Conservation (phyloP, 2,329 filamentous ascomycete species). For the Colletotrichum simmondsii region DNA sequence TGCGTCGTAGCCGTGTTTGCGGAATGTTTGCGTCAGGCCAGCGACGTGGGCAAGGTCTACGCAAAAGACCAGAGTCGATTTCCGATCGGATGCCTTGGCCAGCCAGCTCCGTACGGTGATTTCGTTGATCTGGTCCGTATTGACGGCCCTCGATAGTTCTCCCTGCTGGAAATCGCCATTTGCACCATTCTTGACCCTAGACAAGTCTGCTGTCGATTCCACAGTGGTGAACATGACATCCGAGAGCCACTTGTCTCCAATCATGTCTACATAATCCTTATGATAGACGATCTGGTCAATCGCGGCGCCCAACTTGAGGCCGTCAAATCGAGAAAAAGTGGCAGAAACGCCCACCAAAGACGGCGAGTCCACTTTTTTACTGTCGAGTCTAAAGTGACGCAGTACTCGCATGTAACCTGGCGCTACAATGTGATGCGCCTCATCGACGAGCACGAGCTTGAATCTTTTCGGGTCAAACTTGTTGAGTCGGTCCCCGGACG, state of each 20-base stretch:
- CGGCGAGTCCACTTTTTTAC: conserved; percentile 56
- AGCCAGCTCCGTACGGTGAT: conserved; percentile 89
- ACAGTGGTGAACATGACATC: conserved; percentile 96
- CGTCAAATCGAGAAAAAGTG: conserved; percentile 81
- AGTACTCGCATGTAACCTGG: conserved; percentile 80
- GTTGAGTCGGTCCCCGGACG: conserved; percentile 77
- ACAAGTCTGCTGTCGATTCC: conserved; percentile 82
- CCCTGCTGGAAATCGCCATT: conserved; percentile 83
- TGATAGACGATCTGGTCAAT: conserved; percentile 98
- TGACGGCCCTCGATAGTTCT: conserved; percentile 85
- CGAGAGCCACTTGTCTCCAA: conserved; percentile 90
- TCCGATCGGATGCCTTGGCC: conserved; percentile 76
- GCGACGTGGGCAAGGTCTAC: conserved; percentile 88
- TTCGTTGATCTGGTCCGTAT: conserved; percentile 83
- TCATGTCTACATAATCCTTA: conserved; percentile 75
- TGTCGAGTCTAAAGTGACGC: conserved; percentile 77
- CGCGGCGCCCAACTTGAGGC: conserved; percentile 81
- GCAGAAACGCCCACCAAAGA: conserved; percentile 92
- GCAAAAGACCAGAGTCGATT: conserved; percentile 93
- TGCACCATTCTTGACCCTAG: conserved; percentile 69
- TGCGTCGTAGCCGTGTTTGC: conserved; percentile 82
- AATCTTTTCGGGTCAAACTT: conserved; percentile 85
- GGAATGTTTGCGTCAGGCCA: conserved; percentile 80
- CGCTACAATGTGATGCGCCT: conserved; percentile 96
- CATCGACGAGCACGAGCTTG: conserved; percentile 94